Conservation (phyloP, 164 flowering plant species). For the Liquidambar formosana region DNA sequence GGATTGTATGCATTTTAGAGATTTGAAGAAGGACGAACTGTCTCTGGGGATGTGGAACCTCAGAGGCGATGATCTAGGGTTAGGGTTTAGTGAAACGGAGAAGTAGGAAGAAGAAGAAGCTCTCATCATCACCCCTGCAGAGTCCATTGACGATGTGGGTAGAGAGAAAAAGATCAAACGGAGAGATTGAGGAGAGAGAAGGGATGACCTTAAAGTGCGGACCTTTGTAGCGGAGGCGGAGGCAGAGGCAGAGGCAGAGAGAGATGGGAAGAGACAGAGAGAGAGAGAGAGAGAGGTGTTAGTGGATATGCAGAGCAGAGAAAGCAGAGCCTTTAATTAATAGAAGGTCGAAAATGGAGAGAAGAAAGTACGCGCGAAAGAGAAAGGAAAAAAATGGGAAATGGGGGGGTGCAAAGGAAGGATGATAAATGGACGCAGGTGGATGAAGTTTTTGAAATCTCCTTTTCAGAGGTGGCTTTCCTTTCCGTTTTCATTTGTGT, state of each 20-base stretch:
- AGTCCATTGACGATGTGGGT: constrained; percentile 30
- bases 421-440: too few species aligned
- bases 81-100: constrained; percentile 18
- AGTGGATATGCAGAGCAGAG: constrained; percentile 12
- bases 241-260: constrained; percentile 9
- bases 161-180: background rate
- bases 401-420: too few species aligned
- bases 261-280: constrained; percentile 4
- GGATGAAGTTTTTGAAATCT: too few species aligned
- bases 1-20: constrained; percentile 27
- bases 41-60: background rate
- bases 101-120: constrained; percentile 26
- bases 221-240: background rate
- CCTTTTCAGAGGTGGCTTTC: too few species aligned
- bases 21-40: background rate
- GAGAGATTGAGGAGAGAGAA: constrained; percentile 6
- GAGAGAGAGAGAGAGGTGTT: constrained; percentile 13
- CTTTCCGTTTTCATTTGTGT: too few species aligned
- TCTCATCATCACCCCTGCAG: constrained; percentile 26
- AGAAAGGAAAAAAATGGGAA: too few species aligned
- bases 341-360: background rate
- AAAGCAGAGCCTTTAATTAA: constrained; percentile 17
- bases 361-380: background rate
- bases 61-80: constrained; percentile 1
- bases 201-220: constrained; percentile 5